These are phyloP conservation scores for Articulospora tetracladia DNA, from an alignment of 495 filamentous ascomycete species.

Conservation along the genomic window DNA sequence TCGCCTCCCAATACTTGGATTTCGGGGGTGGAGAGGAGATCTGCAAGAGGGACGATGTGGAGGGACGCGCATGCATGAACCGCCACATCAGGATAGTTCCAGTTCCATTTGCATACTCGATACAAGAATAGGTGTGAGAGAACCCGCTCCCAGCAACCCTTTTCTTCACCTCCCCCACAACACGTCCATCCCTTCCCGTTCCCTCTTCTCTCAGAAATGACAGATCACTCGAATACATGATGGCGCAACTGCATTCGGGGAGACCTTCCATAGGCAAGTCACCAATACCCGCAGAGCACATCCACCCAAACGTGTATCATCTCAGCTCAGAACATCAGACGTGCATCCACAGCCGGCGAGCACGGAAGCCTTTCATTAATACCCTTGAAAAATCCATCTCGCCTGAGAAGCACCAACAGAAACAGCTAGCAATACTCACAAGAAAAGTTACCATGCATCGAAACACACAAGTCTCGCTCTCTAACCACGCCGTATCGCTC, in stretches of 20 bases:
- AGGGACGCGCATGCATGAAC: neutral
- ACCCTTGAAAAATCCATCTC: neutral
- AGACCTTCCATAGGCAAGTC: neutral
- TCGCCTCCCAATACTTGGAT: neutral
- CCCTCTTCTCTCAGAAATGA: neutral
- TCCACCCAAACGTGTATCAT: neutral
- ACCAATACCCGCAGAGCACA: neutral
- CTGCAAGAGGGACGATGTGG: neutral
- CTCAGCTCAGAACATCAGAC: neutral
- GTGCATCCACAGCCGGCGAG: neutral
- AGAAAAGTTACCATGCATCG: neutral
- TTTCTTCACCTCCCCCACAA: neutral
- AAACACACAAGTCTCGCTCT: neutral
- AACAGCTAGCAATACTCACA: neutral
- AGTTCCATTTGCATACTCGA: neutral
- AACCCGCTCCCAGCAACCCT: neutral
- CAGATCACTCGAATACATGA: neutral
- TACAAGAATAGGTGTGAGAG: neutral
- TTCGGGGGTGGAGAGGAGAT: neutral
- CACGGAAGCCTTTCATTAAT: neutral
- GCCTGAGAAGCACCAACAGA: neutral
- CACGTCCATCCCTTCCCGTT: neutral
- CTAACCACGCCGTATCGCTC: neutral
- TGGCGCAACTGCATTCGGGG: neutral
- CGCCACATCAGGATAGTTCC: neutral